A percentile compares a stretch with the other conserved stretches of the same genome.
Conservation (phyloP, 2,329 filamentous ascomycete species). For the Epichloe aotearoae region DNA sequence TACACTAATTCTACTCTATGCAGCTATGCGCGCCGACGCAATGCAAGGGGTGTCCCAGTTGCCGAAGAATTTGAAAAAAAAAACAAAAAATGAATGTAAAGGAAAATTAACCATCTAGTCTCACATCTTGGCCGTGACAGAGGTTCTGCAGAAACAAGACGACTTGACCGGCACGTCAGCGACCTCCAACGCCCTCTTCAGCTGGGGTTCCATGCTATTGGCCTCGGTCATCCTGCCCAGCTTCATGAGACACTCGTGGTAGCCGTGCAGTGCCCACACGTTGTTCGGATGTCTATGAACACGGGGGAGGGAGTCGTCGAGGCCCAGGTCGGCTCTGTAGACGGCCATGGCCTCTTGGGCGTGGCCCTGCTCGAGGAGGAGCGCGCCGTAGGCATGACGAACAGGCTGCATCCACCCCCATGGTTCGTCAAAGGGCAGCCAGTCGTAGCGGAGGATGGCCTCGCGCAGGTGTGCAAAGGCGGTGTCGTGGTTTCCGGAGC, state of each 20-base stretch:
- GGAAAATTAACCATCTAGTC: neutral
- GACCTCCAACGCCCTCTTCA: slow-evolving; percentile 37
- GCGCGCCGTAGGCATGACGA: slow-evolving; percentile 55
- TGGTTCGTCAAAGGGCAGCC: slow-evolving; percentile 57
- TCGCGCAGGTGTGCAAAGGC: slow-evolving; percentile 47
- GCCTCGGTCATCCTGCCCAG: slow-evolving; percentile 31
- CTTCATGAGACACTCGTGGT: slow-evolving; percentile 52
- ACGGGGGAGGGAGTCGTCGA: slow-evolving; percentile 46
- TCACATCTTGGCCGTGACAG: slow-evolving; percentile 10
- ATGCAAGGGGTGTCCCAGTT: too few species aligned
- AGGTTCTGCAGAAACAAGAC: slow-evolving; percentile 17
- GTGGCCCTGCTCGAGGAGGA: slow-evolving; percentile 53
- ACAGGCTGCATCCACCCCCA: slow-evolving; percentile 73
- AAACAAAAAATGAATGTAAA: neutral
- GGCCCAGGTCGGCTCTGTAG: slow-evolving; percentile 49
- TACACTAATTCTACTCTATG: too few species aligned
- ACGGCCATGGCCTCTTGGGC: slow-evolving; percentile 40
- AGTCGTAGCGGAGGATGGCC: slow-evolving; percentile 47
- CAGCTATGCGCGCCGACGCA: too few species aligned
- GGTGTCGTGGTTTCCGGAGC: slow-evolving; percentile 39
- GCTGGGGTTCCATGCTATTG: slow-evolving; percentile 21
- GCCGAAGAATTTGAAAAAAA: too few species aligned
- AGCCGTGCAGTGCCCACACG: slow-evolving; percentile 63
- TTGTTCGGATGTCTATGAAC: slow-evolving; percentile 58
- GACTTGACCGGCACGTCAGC: slow-evolving; percentile 45